Conservation (phyloP, 164 flowering plant species). For the Protea cynaroides region DNA sequence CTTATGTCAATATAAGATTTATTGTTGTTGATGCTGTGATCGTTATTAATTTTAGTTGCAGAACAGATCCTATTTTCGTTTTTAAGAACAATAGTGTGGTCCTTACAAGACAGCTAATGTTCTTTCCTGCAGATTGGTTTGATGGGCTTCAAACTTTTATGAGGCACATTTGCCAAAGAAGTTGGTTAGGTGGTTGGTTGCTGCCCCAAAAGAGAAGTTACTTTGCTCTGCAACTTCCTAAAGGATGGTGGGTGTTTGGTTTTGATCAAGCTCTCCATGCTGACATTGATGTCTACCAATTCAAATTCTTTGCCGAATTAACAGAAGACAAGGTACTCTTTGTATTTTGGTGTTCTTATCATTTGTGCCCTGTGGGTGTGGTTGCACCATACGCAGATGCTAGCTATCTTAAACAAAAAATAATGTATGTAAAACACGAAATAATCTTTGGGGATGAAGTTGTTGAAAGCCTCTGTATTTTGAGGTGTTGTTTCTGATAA, state of each 20-base stretch:
- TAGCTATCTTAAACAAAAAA: too few relatives aligned
- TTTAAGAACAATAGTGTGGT: not conserved
- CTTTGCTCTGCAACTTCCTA: slow-evolving; percentile 93
- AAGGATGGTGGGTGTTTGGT: slow-evolving; percentile 99
- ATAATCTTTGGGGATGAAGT: not conserved
- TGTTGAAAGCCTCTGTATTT: not conserved
- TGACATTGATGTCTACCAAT: slow-evolving; percentile 97
- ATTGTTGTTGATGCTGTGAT: too few relatives aligned
- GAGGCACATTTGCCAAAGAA: slow-evolving; percentile 94
- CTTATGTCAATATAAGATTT: too few relatives aligned
- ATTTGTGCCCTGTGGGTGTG: not conserved
- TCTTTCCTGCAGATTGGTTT: slow-evolving; percentile 80
- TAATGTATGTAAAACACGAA: too few relatives aligned
- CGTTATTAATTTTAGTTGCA: too few relatives aligned
- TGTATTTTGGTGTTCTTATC: slow-evolving; percentile 5
- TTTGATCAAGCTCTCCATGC: slow-evolving; percentile 93
- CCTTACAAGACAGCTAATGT: not conserved
- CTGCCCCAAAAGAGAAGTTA: slow-evolving; percentile 98
- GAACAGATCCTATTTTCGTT: too few relatives aligned
- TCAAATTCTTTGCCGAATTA: slow-evolving; percentile 86
- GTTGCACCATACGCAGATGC: not conserved
- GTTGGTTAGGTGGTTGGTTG: slow-evolving; percentile 99
- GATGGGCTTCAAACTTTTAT: slow-evolving; percentile 97
- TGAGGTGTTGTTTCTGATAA: too few relatives aligned
- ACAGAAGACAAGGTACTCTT: slow-evolving; percentile 58